Conservation (phyloP, 345 rosid genomes). For the Brassica incana region DNA sequence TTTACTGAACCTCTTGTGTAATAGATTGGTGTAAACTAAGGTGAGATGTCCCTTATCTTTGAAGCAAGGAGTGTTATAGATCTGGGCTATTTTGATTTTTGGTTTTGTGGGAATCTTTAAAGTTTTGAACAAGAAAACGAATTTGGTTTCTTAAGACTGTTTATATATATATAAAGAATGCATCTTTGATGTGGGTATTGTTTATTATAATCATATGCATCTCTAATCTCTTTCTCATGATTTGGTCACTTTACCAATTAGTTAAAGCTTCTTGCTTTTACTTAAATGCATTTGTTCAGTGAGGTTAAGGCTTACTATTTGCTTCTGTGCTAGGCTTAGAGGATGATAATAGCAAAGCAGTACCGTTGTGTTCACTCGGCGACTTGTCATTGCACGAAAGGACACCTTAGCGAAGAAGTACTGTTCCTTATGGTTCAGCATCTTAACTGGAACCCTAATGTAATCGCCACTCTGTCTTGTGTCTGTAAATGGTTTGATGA, state of each 20-base stretch:
- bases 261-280: background rate
- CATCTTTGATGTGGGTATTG: conserved; percentile 7
- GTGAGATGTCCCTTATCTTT: conserved; percentile 15
- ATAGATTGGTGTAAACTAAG: background rate
- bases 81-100: conserved; percentile 12
- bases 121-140: background rate
- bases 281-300: conserved; percentile 12
- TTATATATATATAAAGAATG: background rate
- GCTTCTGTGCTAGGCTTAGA: conserved; percentile 28
- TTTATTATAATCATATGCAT: background rate
- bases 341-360: conserved; percentile 78
- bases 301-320: background rate
- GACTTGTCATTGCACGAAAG: conserved; percentile 89
- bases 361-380: conserved; percentile 93
- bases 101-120: conserved; percentile 14
- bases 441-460: conserved; percentile 90
- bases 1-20: background rate
- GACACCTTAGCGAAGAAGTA: conserved; percentile 85
- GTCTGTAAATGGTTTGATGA: conserved; percentile 98
- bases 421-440: conserved; percentile 84
- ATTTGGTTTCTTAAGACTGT: conserved; percentile 2
- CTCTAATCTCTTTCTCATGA: conserved; percentile 1
- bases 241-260: conserved; percentile 6
- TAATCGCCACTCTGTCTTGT: conserved; percentile 75
- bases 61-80: conserved; percentile 16